A percentile compares a stretch with the other conserved stretches of the same genome.
phyloP scores from a whole-genome alignment of 2,329 filamentous ascomycete genomes.

The Bipolaris cookei region DNA sequence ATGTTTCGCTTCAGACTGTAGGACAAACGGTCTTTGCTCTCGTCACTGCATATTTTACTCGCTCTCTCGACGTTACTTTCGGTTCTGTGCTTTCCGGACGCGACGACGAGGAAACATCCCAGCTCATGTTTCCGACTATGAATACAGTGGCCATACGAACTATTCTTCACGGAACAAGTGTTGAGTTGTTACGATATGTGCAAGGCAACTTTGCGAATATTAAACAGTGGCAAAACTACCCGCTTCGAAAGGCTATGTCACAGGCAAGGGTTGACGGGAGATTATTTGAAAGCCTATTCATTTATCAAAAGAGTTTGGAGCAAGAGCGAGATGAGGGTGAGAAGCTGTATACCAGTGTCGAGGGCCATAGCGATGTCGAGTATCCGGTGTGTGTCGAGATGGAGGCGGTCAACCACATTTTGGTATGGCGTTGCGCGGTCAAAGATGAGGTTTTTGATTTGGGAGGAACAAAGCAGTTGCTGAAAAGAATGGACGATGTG shows the following conservation, averaged over 20 bases:
- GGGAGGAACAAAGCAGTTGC: conserved; percentile 57
- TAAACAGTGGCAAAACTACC: conserved; percentile 76
- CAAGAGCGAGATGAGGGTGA: conserved; percentile 16
- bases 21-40: conserved; percentile 79
- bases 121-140: conserved; percentile 86
- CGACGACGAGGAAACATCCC: conserved; percentile 71
- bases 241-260: conserved; percentile 72
- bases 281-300: conserved; percentile 71
- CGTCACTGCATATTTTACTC: conserved; percentile 67
- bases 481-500: conserved; percentile 65
- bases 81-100: conserved; percentile 84
- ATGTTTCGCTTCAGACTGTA: conserved; percentile 76
- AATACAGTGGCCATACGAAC: conserved; percentile 81
- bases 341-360: conserved; percentile 66
- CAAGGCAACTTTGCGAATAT: conserved; percentile 73
- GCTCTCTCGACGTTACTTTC: conserved; percentile 76
- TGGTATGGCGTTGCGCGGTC: conserved; percentile 77
- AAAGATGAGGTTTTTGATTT: conserved; percentile 62
- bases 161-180: conserved; percentile 71
- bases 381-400: conserved; percentile 85
- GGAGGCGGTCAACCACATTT: conserved; percentile 62
- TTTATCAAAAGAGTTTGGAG: conserved; percentile 64
- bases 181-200: conserved; percentile 72
- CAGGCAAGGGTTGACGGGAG: conserved; percentile 54
- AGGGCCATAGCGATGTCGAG: conserved; percentile 72